These are phyloP conservation scores for Kwoniella dejecticola DNA, from an alignment of 768 basidiomycete genomes.

Conservation along the genomic window DNA sequence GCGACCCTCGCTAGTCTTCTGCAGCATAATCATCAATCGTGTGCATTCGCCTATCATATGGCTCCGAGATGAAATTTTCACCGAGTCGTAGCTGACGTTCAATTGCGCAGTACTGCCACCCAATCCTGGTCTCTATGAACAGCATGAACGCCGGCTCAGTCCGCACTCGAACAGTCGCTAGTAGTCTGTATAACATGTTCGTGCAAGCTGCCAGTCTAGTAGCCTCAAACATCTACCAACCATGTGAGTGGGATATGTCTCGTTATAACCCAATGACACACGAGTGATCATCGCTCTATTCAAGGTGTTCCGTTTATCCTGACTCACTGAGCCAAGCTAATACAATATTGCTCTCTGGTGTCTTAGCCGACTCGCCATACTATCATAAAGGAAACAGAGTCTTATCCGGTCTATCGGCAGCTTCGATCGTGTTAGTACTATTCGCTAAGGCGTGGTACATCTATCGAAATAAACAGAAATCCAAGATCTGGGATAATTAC, in stretches of 20 bases:
- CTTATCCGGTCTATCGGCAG: constrained; percentile 62
- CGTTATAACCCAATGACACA: neutral
- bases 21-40: no score
- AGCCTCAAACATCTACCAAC: constrained; percentile 62
- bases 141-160: constrained; percentile 64
- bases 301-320: neutral
- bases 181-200: constrained; percentile 66
- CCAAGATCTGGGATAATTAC: constrained; percentile 62
- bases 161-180: constrained; percentile 60
- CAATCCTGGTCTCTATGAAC: constrained; percentile 39
- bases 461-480: constrained; percentile 60
- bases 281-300: constrained; percentile 9
- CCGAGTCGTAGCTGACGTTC: neutral
- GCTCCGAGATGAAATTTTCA: neutral
- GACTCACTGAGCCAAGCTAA: neutral
- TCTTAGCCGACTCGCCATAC: constrained; percentile 43
- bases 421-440: constrained; percentile 64
- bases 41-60: neutral
- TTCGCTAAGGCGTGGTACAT: constrained; percentile 64
- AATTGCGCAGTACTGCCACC: constrained; percentile 29
- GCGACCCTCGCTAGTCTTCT: no score
- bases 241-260: constrained; percentile 34
- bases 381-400: constrained; percentile 66
- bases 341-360: neutral
- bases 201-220: constrained; percentile 60